A percentile compares a stretch with the other conserved stretches of the same genome.
These are phyloP conservation scores for Dactylonectria macrodidyma DNA, from an alignment of 2,329 filamentous ascomycete genomes.

Conservation along the genomic window DNA sequence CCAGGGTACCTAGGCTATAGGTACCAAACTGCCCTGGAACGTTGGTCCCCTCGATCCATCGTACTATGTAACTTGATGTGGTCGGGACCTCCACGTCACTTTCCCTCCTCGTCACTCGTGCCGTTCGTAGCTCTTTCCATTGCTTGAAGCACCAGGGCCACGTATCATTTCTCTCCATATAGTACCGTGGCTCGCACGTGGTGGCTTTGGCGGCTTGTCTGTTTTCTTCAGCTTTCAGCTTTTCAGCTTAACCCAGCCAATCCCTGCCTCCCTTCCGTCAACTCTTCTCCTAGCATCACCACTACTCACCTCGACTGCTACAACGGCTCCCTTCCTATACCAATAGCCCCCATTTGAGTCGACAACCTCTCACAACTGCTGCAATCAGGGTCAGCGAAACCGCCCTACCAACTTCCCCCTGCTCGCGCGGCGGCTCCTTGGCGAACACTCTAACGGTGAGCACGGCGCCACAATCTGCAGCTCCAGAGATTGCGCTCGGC, in stretches of 20 bases:
- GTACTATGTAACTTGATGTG: not conserved
- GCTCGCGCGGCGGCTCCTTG: slow-evolving; percentile 23
- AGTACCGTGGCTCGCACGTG: not conserved
- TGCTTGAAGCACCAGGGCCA: slow-evolving; percentile 12
- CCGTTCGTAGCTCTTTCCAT: slow-evolving; percentile 3
- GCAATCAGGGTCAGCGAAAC: not conserved
- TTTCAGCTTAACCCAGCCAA: not conserved
- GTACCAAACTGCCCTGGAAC: slow-evolving; percentile 8
- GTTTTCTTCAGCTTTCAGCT: not conserved
- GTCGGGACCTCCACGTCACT: slow-evolving; percentile 16
- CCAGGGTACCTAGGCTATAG: slow-evolving; percentile 21
- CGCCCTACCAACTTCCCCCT: slow-evolving; percentile 7
- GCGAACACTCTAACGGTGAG: slow-evolving; percentile 38
- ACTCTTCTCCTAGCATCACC: not conserved
- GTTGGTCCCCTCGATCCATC: slow-evolving; percentile 16
- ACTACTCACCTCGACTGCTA: no score
- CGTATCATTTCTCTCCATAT: slow-evolving; percentile 16
- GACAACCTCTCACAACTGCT: not conserved
- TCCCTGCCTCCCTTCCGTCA: not conserved
- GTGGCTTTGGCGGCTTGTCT: not conserved
- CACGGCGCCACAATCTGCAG: slow-evolving; percentile 38
- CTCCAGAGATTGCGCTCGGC: slow-evolving; percentile 36
- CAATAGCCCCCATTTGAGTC: not conserved
- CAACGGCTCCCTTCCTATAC: not conserved
- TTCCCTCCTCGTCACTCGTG: slow-evolving; percentile 11